Base-by-base conservation (phyloP, 2,329 filamentous ascomycete genomes). In the Colletotrichum costaricense region DNA sequence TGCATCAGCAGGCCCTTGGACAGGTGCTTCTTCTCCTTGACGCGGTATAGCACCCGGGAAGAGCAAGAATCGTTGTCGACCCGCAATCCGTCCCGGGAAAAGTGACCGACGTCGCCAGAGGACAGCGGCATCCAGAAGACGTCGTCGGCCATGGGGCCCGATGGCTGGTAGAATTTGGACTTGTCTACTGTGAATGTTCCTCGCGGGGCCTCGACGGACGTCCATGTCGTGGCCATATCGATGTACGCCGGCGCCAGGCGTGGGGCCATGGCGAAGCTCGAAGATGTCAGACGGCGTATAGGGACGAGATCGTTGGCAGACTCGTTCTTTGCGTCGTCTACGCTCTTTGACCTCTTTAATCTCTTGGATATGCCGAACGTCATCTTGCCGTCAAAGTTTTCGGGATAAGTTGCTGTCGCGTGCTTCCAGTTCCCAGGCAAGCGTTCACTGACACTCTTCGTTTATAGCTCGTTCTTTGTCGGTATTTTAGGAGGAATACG, bases 81-180 rank as follows among this genome's bases (percentile, higher is more conserved):
- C 12, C 1, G 58, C 46, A 55, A 56, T 1, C 66, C 59, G 59
- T 46, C 7, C 12, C 30, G 33, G 54, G 46, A 6, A 73, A 46
- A 8, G 22, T n/a, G 33, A 19, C 24, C 70, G 9, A 35, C 30
- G 8, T 58, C 30, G 26, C 59, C 60, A 7, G 59, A 26, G 42
- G 59, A 3, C 26, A 70, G 26, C 42, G 56, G 22, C 14, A 73
- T 24, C 59, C 55, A 65, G 22, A 65, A 73, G 30, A 11, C 28
- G 22, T 56, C 67, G 16, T 60, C 26, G 59, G 19, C n/a, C 24
- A 64, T 24, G 55, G 66, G 66, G 4, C 59, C 67, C 16, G 62
- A 59, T 14, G 67, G 66, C 16, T 64, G 55, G 59, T 65, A 70
- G 66, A 70, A 65, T 3, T 26, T 70, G 5, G 59, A 55, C 30